These are phyloP conservation scores for Erodium maritimum DNA, from an alignment of 345 rosid genomes.

Conservation along the genomic window DNA sequence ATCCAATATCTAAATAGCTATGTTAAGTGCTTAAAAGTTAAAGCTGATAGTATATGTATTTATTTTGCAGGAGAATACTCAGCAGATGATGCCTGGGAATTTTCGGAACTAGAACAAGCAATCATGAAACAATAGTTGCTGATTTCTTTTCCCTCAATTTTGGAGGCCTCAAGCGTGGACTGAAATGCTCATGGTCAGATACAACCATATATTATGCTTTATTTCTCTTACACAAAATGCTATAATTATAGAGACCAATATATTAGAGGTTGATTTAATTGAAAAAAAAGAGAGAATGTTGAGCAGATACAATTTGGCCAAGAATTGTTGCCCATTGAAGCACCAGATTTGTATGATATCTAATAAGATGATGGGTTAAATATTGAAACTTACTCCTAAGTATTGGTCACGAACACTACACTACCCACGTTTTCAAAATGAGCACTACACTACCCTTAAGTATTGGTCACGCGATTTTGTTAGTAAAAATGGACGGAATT, in stretches of 20 bases:
- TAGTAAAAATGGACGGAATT: no score
- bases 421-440: no score
- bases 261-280: no score
- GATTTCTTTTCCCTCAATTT: neutral
- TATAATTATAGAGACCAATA: neutral
- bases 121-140: slow-evolving; percentile 51
- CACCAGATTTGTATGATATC: neutral
- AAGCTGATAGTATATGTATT: neutral
- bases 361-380: no score
- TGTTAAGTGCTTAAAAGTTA: neutral
- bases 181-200: no score
- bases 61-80: slow-evolving; percentile 53
- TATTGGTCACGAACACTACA: no score
- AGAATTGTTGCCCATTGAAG: neutral
- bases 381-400: no score
- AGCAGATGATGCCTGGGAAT: slow-evolving; percentile 82
- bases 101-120: slow-evolving; percentile 72
- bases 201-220: neutral
- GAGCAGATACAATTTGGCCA: no score
- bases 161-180: neutral
- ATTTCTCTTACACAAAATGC: neutral
- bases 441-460: no score
- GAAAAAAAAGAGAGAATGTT: no score
- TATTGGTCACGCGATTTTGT: no score
- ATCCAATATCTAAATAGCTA: neutral